These are phyloP conservation scores for Zarea fungicola DNA, from an alignment of 2,329 filamentous ascomycete genomes.

Conservation along the genomic window DNA sequence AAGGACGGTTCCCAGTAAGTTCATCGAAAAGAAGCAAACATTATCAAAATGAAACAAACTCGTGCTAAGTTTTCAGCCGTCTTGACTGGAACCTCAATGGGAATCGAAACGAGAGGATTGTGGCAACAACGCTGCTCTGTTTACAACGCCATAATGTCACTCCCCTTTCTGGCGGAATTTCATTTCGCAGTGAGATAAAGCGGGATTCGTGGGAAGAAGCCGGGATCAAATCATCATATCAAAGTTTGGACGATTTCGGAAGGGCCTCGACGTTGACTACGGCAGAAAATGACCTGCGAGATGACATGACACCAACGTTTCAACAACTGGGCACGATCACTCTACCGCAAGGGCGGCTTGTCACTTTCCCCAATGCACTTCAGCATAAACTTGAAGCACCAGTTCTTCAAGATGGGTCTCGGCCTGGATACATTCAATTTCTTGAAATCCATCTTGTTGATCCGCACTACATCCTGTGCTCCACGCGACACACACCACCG, in stretches of 20 bases:
- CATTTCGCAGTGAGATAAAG: background rate
- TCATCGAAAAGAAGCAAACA: no score
- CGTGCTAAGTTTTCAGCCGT: background rate
- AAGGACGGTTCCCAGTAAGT: background rate
- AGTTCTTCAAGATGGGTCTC: slow-evolving; percentile 40
- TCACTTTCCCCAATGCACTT: slow-evolving; percentile 37
- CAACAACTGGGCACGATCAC: slow-evolving; percentile 32
- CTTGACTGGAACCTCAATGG: background rate
- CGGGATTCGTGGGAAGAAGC: background rate
- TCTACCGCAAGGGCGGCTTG: slow-evolving; percentile 36
- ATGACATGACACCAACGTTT: background rate
- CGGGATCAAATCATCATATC: no score
- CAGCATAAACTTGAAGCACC: slow-evolving; percentile 50
- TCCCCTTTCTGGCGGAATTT: background rate
- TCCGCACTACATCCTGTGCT: slow-evolving; percentile 45
- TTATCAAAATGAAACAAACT: no score
- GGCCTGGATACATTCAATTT: slow-evolving; percentile 51
- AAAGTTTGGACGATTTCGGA: no score
- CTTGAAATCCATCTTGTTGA: slow-evolving; percentile 56
- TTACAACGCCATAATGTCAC: background rate
- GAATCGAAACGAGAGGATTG: slow-evolving; percentile 5
- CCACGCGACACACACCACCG: slow-evolving; percentile 34
- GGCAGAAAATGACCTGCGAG: no score
- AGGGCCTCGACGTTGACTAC: no score
- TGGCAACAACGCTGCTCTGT: background rate